Base-by-base conservation (phyloP, 768 basidiomycete species). In the Ephemerocybe angulata region DNA sequence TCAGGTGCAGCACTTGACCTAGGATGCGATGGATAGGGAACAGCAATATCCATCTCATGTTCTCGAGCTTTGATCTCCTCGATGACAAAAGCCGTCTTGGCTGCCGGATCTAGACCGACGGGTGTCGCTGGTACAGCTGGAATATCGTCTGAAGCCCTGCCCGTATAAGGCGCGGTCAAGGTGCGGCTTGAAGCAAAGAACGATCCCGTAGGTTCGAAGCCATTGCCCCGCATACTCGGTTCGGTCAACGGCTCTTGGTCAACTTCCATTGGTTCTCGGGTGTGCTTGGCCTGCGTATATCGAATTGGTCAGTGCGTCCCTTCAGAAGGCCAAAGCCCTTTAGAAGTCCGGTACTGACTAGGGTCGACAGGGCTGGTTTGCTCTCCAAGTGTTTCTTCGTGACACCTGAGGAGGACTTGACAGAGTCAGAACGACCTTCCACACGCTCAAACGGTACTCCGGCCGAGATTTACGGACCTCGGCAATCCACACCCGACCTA, bases 11-110 rank as follows among this genome's bases (percentile, higher is more conserved):
- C n/a, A 37, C 35, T 37, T 37, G 35, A n/a, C 13, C 35, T n/a
- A n/a, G 35, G 13, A n/a, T 12, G n/a, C 12, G 35, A 12, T 2
- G 35, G n/a, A 37, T 72, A 61, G 52, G 81, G 76, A 31, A 71
- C 66, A 13, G 70, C 59, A 24, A 60, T 42, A 22, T 62, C 50
- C n/a, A 70, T 64, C 41, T 83, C 79, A n/a, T n/a, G n/a, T n/a
- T n/a, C n/a, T n/a, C n/a, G n/a, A n/a, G 53, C 48, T n/a, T n/a
- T n/a, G n/a, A n/a, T n/a, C n/a, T n/a, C n/a, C n/a, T n/a, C n/a
- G n/a, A n/a, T n/a, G n/a, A n/a, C n/a, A n/a, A n/a, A n/a, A n/a
- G n/a, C n/a, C n/a, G n/a, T n/a, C n/a, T n/a, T n/a, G n/a, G n/a
- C n/a, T n/a, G n/a, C n/a, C n/a, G n/a, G n/a, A n/a, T n/a, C n/a